Conservation (phyloP, 1,139 yeast species). For the Kodamaea derodonti region DNA sequence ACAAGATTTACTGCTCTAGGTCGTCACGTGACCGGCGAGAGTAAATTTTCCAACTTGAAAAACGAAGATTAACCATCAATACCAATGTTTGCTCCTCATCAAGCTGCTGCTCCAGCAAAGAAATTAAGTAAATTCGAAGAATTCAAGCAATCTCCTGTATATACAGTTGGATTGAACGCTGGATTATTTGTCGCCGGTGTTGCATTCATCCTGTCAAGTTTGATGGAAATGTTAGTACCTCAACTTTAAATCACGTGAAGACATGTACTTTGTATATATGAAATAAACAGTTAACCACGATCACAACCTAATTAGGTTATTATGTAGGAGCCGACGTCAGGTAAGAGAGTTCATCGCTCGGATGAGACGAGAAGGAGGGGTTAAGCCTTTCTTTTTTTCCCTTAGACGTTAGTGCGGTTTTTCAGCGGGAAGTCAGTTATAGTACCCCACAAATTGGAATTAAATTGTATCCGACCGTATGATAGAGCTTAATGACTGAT, state of each 20-base stretch:
- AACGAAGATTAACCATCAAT: not conserved
- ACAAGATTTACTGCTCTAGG: no score
- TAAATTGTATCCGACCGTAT: no score
- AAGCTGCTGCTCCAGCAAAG: conserved; percentile 11
- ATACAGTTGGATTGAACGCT: conserved; percentile 60
- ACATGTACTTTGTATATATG: not conserved
- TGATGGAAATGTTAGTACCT: conserved; percentile 80
- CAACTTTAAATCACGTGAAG: conserved; percentile 49
- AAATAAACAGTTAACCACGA: not conserved
- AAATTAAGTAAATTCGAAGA: conserved; percentile 42
- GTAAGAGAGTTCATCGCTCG: not conserved
- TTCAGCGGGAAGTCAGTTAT: no score
- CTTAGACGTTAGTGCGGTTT: no score
- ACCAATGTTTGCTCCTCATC: conserved; percentile 17
- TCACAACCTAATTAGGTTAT: not conserved
- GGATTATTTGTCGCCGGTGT: conserved; percentile 69
- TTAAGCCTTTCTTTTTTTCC: no score
- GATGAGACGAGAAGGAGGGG: not conserved
- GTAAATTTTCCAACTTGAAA: not conserved
- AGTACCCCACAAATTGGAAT: no score
- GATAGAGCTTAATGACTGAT: no score
- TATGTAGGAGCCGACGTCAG: not conserved
- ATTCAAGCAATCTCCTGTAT: conserved; percentile 59
- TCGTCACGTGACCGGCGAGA: not conserved
- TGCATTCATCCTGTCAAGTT: conserved; percentile 69